Conservation (phyloP, 257 asterid genomes). For the Phtheirospermum japonicum region DNA sequence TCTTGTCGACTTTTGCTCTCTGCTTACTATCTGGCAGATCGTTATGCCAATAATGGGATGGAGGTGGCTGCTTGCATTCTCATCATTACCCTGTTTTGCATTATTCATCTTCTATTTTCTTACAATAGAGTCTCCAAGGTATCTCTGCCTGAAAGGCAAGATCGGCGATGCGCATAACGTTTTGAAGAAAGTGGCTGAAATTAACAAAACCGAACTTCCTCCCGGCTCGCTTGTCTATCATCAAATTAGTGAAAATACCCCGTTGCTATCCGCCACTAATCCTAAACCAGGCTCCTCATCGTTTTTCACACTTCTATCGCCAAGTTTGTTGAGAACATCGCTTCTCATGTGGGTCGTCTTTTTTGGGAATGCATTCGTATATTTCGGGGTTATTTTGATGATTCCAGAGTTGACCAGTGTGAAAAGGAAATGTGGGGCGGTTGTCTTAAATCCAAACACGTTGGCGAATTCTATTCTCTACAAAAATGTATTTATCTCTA, state of each 20-base stretch:
- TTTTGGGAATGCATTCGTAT: constrained; percentile 53
- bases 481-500: constrained; percentile 46
- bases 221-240: constrained; percentile 53
- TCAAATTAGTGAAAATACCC: constrained; percentile 25
- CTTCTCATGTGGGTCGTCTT: constrained; percentile 53
- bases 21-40: constrained; percentile 40
- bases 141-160: constrained; percentile 45
- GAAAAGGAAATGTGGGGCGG: constrained; percentile 34
- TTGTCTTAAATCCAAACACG: constrained; percentile 6
- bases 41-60: constrained; percentile 66
- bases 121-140: constrained; percentile 70
- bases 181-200: constrained; percentile 46
- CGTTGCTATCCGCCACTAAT: constrained; percentile 31
- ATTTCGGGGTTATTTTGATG: constrained; percentile 53
- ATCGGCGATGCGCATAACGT: constrained; percentile 47
- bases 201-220: constrained; percentile 52
- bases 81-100: constrained; percentile 60
- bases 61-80: constrained; percentile 82
- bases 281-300: constrained; percentile 38
- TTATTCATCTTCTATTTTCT: constrained; percentile 52
- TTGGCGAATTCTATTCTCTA: constrained; percentile 50
- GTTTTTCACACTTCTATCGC: constrained; percentile 40
- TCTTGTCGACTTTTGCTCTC: no score
- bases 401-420: constrained; percentile 54
- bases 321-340: constrained; percentile 46